These are phyloP conservation scores for Spathaspora hagerdaliae DNA, from an alignment of 805 yeast genomes.

Conservation along the genomic window DNA sequence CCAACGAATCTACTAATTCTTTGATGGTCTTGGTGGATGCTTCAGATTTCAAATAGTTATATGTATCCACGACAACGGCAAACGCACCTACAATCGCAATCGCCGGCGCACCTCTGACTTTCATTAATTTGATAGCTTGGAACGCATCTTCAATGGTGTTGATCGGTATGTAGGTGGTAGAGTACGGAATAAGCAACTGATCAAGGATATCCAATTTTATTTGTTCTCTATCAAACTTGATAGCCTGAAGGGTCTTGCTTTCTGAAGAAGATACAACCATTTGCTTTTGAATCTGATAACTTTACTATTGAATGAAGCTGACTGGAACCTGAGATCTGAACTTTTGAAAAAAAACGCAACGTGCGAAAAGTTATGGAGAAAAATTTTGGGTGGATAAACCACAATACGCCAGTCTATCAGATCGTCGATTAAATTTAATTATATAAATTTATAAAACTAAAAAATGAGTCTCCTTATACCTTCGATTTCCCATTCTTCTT, in stretches of 20 bases:
- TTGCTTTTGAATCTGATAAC: no score
- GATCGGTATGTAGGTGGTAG: conserved; percentile 64
- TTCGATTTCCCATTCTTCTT: conserved; percentile 64
- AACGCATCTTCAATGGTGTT: conserved; percentile 69
- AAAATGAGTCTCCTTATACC: conserved; percentile 75
- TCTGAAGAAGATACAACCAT: neutral
- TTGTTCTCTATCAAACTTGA: conserved; percentile 50
- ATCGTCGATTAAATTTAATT: no score
- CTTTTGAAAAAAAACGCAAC: no score
- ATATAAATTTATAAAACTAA: conserved; percentile 18
- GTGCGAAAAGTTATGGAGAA: no score
- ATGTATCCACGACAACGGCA: conserved; percentile 71
- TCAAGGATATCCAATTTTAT: conserved; percentile 62
- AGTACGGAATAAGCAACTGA: conserved; percentile 79
- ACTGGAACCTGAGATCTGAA: no score
- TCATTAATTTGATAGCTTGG: conserved; percentile 83
- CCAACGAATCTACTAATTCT: conserved; percentile 46
- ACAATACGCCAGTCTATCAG: no score
- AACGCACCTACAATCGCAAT: conserved; percentile 93
- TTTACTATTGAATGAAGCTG: no score
- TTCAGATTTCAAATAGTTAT: conserved; percentile 19
- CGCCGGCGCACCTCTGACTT: conserved; percentile 98
- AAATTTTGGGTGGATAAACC: no score
- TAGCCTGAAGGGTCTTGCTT: conserved; percentile 48
- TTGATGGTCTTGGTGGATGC: conserved; percentile 20